Conservation (phyloP, 106 monocot species). For the Dendrobium huoshanense region DNA sequence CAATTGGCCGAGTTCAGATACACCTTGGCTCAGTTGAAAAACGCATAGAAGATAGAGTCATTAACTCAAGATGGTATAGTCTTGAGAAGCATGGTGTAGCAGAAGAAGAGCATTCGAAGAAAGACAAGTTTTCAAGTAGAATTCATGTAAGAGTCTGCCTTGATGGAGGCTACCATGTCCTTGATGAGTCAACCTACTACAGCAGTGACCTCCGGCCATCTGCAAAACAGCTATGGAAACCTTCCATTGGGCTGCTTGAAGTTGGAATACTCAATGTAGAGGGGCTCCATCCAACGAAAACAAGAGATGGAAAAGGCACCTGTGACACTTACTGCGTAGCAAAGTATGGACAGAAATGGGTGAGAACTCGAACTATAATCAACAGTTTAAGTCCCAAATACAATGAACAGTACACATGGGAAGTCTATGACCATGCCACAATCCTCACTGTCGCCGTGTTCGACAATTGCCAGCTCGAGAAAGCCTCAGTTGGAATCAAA, state of each 20-base stretch:
- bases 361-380: slow-evolving; percentile 61
- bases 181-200: slow-evolving; percentile 60
- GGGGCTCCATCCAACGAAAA: slow-evolving; percentile 55
- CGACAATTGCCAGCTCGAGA: slow-evolving; percentile 46
- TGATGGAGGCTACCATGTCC: slow-evolving; percentile 80
- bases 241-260: slow-evolving; percentile 60
- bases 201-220: slow-evolving; percentile 66
- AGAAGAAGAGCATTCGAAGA: neutral
- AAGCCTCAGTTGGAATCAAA: neutral
- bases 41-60: slow-evolving; percentile 29
- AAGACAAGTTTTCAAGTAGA: slow-evolving; percentile 26
- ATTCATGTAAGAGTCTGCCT: slow-evolving; percentile 54
- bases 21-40: slow-evolving; percentile 40
- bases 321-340: slow-evolving; percentile 76
- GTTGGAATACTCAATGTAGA: slow-evolving; percentile 56
- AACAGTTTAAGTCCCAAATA: slow-evolving; percentile 46
- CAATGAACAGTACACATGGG: slow-evolving; percentile 97
- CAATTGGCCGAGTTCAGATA: slow-evolving; percentile 35
- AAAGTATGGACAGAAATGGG: slow-evolving; percentile 84
- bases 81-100: slow-evolving; percentile 30
- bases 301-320: slow-evolving; percentile 40
- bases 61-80: slow-evolving; percentile 49
- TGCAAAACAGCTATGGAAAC: slow-evolving; percentile 62
- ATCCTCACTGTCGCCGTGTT: slow-evolving; percentile 75
- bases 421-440: slow-evolving; percentile 76